Evolutionary conservation across 495 filamentous ascomycete genomes (phyloP), one percentile per base, ranked within the genome.

Genomic region (Aspergillus nanangensis): DNA sequence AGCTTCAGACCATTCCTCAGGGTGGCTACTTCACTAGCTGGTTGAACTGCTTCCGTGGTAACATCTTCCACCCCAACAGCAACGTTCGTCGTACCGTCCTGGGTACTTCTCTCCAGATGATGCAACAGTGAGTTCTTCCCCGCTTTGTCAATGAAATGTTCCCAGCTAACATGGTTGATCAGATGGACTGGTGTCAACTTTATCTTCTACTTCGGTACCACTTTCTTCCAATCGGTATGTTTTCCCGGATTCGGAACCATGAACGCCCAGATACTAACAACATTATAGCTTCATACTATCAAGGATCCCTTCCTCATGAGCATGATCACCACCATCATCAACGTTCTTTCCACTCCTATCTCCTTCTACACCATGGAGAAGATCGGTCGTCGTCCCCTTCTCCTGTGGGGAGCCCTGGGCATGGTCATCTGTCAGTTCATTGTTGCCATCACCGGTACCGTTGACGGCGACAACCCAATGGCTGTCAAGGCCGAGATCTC

Each of bases 381-480:
- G 46, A 76, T 85, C 53, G 88, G 90, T 50, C 88, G 90, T 65
- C 88, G 90, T 42, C 78, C 80, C n/a, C 76, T 94, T 10, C 84
- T 95, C 38, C 73, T 95, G 53, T 84, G 72, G 56, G 90, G 90
- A 48, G 87, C 83, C 17, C 59, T 80, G 9, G 86, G 85, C 53
- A 94, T 95, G 90, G 65, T 86, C 25, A 65, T 90, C 56, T 88
- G 85, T 72, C 86, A 93, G 66, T 93, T 90, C 77, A 81, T 93
- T 52, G 82, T 90, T 43, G 89, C 78, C 58, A 87, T 90, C 55
- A 68, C 88, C 40, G 86, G 86, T 56, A 76, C 82, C 29, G 78
- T 79, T 14, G 73, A 74, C 34, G 77, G 74, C 33, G 39, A 56
- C 38, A 71, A 73, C 69, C 40, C 55, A 38, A 60, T 62, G 0